Evolutionary conservation across 768 basidiomycete genomes (phyloP).

Genomic region (Termitomyces eurrhizus): DNA sequence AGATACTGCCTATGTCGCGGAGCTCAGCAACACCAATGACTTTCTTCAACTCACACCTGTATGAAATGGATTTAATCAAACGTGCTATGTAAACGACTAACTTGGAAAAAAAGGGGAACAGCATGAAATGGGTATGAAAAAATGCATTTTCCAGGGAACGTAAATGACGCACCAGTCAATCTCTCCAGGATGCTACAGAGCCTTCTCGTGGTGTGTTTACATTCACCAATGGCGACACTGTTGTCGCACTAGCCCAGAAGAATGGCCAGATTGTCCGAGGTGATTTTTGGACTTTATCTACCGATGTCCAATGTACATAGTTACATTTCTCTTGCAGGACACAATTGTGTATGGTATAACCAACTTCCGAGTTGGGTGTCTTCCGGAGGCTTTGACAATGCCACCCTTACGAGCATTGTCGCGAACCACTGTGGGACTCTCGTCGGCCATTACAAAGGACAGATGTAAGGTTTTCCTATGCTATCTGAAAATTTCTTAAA

Average conservation of each 20-base stretch:
- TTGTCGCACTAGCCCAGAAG: slow-evolving; percentile 40
- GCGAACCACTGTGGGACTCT: slow-evolving; percentile 45
- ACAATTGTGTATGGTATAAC: slow-evolving; percentile 49
- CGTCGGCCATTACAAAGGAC: slow-evolving; percentile 50
- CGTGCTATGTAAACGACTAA: background rate
- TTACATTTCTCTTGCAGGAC: slow-evolving; percentile 24
- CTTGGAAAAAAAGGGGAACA: slow-evolving; percentile 30
- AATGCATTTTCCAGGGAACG: background rate
- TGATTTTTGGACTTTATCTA: background rate
- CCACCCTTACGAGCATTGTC: slow-evolving; percentile 40
- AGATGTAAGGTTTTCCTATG: slow-evolving; percentile 32
- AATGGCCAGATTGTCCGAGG: slow-evolving; percentile 48
- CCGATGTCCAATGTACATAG: background rate
- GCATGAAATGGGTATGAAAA: slow-evolving; percentile 55
- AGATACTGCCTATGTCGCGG: slow-evolving; percentile 36
- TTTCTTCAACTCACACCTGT: slow-evolving; percentile 49
- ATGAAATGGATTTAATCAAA: slow-evolving; percentile 1
- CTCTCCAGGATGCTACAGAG: slow-evolving; percentile 46
- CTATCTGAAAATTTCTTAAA: background rate
- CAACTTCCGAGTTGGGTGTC: slow-evolving; percentile 52
- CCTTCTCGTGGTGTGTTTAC: slow-evolving; percentile 43
- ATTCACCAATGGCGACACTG: slow-evolving; percentile 39
- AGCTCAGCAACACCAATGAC: slow-evolving; percentile 33
- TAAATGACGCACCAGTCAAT: background rate
- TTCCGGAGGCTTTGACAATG: slow-evolving; percentile 36